Conservation (phyloP, 345 rosid genomes). For the Citrus inodora region DNA sequence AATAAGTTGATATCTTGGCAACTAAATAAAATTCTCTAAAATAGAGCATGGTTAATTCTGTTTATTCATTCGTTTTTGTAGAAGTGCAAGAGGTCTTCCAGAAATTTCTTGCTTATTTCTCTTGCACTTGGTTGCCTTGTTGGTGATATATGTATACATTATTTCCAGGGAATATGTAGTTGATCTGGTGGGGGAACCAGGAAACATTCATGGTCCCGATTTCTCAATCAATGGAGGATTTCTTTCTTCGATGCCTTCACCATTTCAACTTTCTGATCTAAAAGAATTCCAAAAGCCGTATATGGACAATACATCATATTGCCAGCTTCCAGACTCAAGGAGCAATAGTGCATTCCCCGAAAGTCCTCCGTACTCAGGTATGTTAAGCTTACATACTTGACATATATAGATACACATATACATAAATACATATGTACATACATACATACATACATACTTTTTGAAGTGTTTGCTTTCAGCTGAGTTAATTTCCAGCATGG, state of each 20-base stretch:
- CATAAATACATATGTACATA: no score
- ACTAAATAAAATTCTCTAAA: neutral
- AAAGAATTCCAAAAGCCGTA: slow-evolving; percentile 46
- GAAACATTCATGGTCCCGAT: slow-evolving; percentile 82
- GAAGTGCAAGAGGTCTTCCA: neutral
- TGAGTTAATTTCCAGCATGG: neutral
- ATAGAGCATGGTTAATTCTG: neutral
- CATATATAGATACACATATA: neutral
- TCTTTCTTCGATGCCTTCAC: slow-evolving; percentile 59
- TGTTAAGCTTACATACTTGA: slow-evolving; percentile 10
- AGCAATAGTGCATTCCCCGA: slow-evolving; percentile 27
- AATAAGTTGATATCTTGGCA: neutral
- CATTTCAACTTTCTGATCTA: slow-evolving; percentile 56
- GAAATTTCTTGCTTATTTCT: neutral
- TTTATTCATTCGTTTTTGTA: neutral
- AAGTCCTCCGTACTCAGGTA: slow-evolving; percentile 44
- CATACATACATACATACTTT: no score
- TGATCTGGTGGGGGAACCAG: slow-evolving; percentile 91
- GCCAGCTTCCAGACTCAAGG: slow-evolving; percentile 32
- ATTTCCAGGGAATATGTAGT: slow-evolving; percentile 89
- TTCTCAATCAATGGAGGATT: slow-evolving; percentile 78
- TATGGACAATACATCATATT: slow-evolving; percentile 31
- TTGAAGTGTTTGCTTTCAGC: neutral
- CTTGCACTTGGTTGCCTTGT: neutral
- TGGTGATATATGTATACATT: slow-evolving; percentile 16